phyloP scores from a whole-genome alignment of 1,284 basidiomycete species.

The Trichosporon ovoides region DNA sequence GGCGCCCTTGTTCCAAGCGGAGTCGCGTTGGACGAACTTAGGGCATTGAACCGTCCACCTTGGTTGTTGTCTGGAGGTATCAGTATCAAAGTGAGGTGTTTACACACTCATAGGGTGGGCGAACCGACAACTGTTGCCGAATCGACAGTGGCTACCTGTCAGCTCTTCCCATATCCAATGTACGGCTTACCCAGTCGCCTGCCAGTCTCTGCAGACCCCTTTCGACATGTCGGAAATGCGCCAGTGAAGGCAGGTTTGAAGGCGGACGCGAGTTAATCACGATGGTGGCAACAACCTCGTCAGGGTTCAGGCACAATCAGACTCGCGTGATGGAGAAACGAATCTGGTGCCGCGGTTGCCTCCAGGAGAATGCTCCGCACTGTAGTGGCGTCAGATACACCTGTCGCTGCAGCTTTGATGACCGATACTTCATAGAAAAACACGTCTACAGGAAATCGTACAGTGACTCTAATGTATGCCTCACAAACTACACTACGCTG shows the following conservation, averaged over 20 bases:
- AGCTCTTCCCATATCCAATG: not conserved
- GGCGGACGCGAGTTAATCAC: no score
- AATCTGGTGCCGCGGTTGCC: not conserved
- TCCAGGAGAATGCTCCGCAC: no score
- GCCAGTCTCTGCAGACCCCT: conserved; percentile 17
- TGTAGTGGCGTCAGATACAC: no score
- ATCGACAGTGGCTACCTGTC: conserved; percentile 34
- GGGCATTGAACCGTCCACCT: conserved; percentile 5
- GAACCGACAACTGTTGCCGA: conserved; percentile 35
- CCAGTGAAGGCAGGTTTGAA: no score
- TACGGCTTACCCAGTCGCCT: conserved; percentile 12
- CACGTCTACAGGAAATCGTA: not conserved
- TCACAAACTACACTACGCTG: conserved; percentile 22
- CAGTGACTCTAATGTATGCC: conserved; percentile 5
- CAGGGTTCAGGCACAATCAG: no score
- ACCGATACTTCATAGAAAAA: not conserved
- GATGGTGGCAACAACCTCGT: no score
- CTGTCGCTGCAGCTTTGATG: no score
- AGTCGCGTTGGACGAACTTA: conserved; percentile 17
- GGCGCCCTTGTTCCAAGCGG: conserved; percentile 18
- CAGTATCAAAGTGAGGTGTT: not conserved
- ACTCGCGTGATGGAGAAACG: not conserved
- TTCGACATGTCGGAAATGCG: not conserved
- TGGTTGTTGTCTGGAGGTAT: conserved; percentile 2
- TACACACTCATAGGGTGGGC: conserved; percentile 32